Evolutionary conservation across 106 monocot species (phyloP), one percentile per base, ranked within the genome.

Genomic region (Dendrobium nobile): DNA sequence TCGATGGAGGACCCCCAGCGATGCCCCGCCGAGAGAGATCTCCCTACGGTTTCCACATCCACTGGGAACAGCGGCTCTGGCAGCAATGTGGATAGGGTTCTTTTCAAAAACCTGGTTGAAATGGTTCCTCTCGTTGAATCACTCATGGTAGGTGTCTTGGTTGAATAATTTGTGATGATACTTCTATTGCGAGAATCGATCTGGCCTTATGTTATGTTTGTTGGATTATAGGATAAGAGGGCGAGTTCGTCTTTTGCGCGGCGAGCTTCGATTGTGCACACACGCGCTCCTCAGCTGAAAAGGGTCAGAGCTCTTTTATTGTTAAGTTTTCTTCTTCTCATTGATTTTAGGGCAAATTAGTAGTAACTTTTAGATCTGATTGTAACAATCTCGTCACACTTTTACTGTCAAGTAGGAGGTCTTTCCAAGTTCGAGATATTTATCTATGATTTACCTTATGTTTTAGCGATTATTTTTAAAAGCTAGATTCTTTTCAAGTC

Each of bases 111-210:
- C 87, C 90, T 98, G 77, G 95, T 98, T 44, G 98, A 98, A 84
- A 91, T 98, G 84, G 92, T 95, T 19, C 98, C 98, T 54, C 91
- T 98, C 45, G 89, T 98, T 61, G 98, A 98, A 40, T 93, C 98
- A 48, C 92, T 98, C 81, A 92, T 98, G 98, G 98, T 98, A 26
- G 11, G 27, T 47, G 9, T 5, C 1, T 7, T 68, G 33, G 20
- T 41, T n/a, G 74, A 74, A 48, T 51, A 20, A 19, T 48, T 74
- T 48, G 48, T 51, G 76, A 51, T 42, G 18, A 24, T 7, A 31
- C 4, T 42, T 64, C 80, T 17, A 18, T 51, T 77, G 27, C 3
- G 65, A 37, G 7, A 37, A 44, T 10, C 16, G 45, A 61, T 64
- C 48, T 61, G 24, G 2, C 9, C 19, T 43, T 75, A 61, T 13